Base-by-base conservation (phyloP, 805 yeast species). In the Candida loeiensis region DNA sequence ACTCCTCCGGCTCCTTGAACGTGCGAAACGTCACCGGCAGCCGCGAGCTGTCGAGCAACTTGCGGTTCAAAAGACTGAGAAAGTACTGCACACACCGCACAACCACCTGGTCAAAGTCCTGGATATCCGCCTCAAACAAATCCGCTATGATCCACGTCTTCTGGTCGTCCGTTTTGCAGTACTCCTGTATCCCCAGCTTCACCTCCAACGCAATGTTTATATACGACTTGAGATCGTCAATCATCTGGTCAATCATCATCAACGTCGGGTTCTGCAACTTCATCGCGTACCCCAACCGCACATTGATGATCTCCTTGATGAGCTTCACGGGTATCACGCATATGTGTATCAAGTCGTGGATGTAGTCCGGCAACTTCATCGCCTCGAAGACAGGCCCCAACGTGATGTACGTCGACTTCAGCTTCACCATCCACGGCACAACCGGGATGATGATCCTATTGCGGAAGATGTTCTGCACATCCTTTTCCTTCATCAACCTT, bases 221-320 rank as follows among this genome's bases (percentile, higher is more conserved):
- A 56, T 87, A 88, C 2, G 81, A 74, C 49, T 81, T 81, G 56
- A 91, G 84, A 57, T 88, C 95, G 34, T 79, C 89, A 45, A 91
- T 76, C 75, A 88, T 83, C 62, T 91, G 96, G 60, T 93, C 99
- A 50, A 93, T 86, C 82, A 88, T 86, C 89, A 88, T 85, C 80
- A 90, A 78, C 0, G 97, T 89, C 1, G 96, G 96, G 51, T 83
- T 85, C 38, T 75, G 78, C 35, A 91, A 63, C 53, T 83, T 84
- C 57, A 76, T 72, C 2, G 97, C 95, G 56, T 86, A 89, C 1
- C 73, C 67, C 33, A 91, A 66, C 48, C 97, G 74, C 30, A 85
- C 76, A 25, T 74, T 73, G 31, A 90, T 82, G 37, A 87, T 76
- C 51, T 87, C 96, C 53, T 82, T 83, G 51, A 89, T 81, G 33